Evolutionary conservation across 495 filamentous ascomycete species (phyloP), one percentile per base, ranked within the genome.

Genomic region (Hyaloscypha finlandica): DNA sequence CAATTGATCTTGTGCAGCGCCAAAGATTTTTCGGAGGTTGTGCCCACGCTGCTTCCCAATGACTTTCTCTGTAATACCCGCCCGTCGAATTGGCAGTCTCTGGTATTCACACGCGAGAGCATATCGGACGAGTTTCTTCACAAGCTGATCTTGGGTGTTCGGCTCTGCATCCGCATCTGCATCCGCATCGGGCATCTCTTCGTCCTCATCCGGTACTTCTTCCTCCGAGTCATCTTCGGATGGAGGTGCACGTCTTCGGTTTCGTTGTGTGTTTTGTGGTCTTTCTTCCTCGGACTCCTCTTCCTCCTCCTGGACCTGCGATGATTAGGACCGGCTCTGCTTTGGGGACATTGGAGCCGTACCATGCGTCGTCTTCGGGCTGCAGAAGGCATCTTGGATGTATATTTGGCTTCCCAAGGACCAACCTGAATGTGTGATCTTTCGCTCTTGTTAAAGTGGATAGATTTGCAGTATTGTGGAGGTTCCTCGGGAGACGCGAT

Each of bases 91-190:
- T 0, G 89, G 86, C 54, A 84, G 81, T 19, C 95, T 85, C n/a
- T 91, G 83, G 76, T 91, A 96, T 75, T 97, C 95, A 79, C 91
- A 92, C 3, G 94, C 86, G 6, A 98, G 76, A 3, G 93, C 95
- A 53, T 97, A 86, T n/a, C 95, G 88, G 22, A 98, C 89, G 56
- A 99, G 79, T 69, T 93, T 97, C 78, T 97, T 97, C 35, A 92
- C 87, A 71, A 94, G 81, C 67, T 90, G 87, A 59, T 90, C 86
- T 6, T 81, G 79, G 70, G 78, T 85, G 31, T 66, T 63, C n/a
- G 29, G 37, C 39, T 65, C 66, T 20, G 62, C 77, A 35, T 72
- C 78, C 74, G 81, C 81, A 3, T 72, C 72, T 48, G 62, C 77
- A 35, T 72, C 78, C 74, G 81, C 81, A 3, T 72, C 72, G 8